Evolutionary conservation across 768 basidiomycete genomes (phyloP), one percentile per base, ranked within the genome.

Genomic region (Tricholoma matsutake): DNA sequence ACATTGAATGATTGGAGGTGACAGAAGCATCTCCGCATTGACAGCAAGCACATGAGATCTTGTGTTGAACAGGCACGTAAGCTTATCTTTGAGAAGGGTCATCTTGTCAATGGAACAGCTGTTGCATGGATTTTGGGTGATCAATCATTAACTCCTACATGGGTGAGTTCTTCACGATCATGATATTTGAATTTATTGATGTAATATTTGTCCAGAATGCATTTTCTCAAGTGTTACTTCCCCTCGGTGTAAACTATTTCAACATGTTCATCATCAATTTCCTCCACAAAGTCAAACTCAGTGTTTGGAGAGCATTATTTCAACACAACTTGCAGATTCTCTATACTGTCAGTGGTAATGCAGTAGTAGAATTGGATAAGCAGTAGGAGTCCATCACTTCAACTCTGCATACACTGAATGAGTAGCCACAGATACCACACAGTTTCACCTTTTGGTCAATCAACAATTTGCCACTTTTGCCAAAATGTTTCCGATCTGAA

Each of bases 401-500:
- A 14, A 41, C 39, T 41, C n/a, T 16, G 16, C n/a, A 25, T 25
- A 25, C 1, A 25, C 22, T 25, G 22, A 25, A 25, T n/a, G 22
- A 3, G 22, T 25, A 25, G 22, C 3, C 3, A 25, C 22, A 25
- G 22, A 25, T 79, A 70, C 55, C 67, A 71, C 1, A 2, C 60
- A 20, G 59, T 77, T 0, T 62, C 75, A 0, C 62, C 73, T 0
- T 79, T 80, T 64, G 75, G 77, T 0, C 31, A 59, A 0, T 62
- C 64, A 1, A 74, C 70, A 0, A 79, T 79, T 2, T 60, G 70
- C 0, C 64, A 56, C 28, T 79, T 78, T 54, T 22, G 52, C 4
- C 53, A 61, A 18, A 76, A 80, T 64, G 72, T 68, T 0, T 72
- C 75, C 1, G 69, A 67, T 9, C 69, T 79, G 68, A 75, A 73